Evolutionary conservation across 2,329 filamentous ascomycete genomes (phyloP), one percentile per base, ranked within the genome.

Genomic region (Annulohypoxylon truncatum): DNA sequence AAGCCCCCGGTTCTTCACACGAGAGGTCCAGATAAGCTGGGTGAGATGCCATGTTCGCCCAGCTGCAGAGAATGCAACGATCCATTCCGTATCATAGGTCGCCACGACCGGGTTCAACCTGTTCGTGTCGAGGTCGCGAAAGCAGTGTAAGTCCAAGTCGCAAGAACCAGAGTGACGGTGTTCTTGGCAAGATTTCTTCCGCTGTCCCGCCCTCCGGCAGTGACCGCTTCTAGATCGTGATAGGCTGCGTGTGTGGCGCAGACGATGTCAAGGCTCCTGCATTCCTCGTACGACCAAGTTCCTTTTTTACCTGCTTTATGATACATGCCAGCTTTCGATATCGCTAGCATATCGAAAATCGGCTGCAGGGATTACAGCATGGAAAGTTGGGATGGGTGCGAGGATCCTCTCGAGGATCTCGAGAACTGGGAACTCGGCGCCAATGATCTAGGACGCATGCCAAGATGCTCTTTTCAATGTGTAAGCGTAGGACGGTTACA

Each of bases 41-140:
- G 22, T 26, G 50, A 42, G 12, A 38, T 53, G 35, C 44, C 52
- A 47, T 48, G 31, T 29, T 22, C 47, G 53, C 53, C 33, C 47
- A 12, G 55, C 33, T 53, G 56, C 56, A 58, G 12, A 35, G 52
- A 18, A 61, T 38, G 47, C 53, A 35, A 33, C 20, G 47, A 24
- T 35, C 53, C 52, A 66, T 61, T 48, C 66, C 61, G 61, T 68
- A 40, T 68, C 52, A 68, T 66, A 59, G 58, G 50, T 63, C 24
- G 58, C 62, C 61, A 59, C 50, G 20, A 18, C 38, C 35, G 15
- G 58, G 47, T 44, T 18, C 44, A 28, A 20, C 55, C 40, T 52
- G 60, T 33, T 67, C 56, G 46, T 64, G 44, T 46, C 35, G 18
- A 42, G 31, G 40, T 51, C 24, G 7, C 26, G 2, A 28, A 61